phyloP scores from a whole-genome alignment of 148 eudicot species.

The Amaranthus cruentus region DNA sequence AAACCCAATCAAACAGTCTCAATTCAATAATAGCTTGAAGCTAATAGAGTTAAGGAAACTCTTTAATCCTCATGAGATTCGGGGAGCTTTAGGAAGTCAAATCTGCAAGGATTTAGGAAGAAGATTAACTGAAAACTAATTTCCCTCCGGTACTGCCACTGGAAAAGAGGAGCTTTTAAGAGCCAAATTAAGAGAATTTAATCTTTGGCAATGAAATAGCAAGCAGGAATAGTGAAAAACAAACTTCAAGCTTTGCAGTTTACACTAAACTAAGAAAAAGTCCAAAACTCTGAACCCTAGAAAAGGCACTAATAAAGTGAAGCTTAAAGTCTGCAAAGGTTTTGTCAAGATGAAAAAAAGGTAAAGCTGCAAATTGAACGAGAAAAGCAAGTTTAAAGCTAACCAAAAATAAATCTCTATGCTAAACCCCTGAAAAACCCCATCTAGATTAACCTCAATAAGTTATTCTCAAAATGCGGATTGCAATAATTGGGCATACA shows the following conservation, averaged over 20 bases:
- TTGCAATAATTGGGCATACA: conserved; percentile 1
- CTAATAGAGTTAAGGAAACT: background rate
- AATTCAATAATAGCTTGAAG: background rate
- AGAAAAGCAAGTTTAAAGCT: background rate
- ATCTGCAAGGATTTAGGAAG: background rate
- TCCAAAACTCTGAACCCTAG: conserved; percentile 55
- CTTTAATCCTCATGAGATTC: conserved; percentile 13
- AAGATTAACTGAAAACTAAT: background rate
- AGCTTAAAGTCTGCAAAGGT: background rate
- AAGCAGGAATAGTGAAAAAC: conserved; percentile 10
- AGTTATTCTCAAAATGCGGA: conserved; percentile 20
- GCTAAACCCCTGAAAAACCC: conserved; percentile 24
- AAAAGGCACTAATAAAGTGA: conserved; percentile 12
- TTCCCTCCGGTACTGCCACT: background rate
- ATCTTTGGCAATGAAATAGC: conserved; percentile 12
- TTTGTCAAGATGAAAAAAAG: conserved; percentile 12
- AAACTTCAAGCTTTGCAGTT: conserved; percentile 15
- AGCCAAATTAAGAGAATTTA: conserved; percentile 7
- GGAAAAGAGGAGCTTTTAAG: conserved; percentile 12
- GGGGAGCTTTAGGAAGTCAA: conserved; percentile 2
- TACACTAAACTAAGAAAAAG: conserved; percentile 6
- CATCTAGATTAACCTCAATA: conserved; percentile 15
- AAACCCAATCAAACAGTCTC: conserved; percentile 17
- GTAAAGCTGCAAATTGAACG: conserved; percentile 31
- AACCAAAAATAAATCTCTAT: conserved; percentile 11